Evolutionary conservation across 2,329 filamentous ascomycete species (phyloP).

Genomic region (Nannizziopsis arthrosporioides): DNA sequence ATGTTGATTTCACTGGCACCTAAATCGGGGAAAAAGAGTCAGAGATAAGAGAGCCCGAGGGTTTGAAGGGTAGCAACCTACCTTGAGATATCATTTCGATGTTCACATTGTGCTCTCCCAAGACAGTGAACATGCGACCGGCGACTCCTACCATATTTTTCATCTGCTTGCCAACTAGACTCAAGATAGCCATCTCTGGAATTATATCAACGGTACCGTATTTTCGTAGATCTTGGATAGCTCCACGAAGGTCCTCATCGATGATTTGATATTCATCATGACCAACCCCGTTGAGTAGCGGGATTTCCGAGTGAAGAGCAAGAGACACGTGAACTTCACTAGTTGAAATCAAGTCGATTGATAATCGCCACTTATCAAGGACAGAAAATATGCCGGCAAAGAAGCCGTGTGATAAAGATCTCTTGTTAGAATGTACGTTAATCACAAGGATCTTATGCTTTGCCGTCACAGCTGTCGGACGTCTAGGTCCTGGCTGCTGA

Average conservation of each 20-base stretch:
- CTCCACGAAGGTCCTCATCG: conserved; percentile 51
- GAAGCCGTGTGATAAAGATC: conserved; percentile 90
- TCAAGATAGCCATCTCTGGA: conserved; percentile 87
- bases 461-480: conserved; percentile 85
- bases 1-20: conserved; percentile 99
- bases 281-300: conserved; percentile 40
- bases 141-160: conserved; percentile 95
- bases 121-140: conserved; percentile 85
- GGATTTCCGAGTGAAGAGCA: conserved; percentile 73
- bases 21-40: conserved; percentile 27
- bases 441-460: conserved; percentile 95
- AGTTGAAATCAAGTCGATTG: conserved; percentile 91
- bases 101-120: conserved; percentile 89
- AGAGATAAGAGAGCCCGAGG: neutral
- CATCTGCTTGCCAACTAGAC: conserved; percentile 87
- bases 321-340: conserved; percentile 96
- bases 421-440: conserved; percentile 96
- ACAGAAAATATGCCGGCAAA: conserved; percentile 89
- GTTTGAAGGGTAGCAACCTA: conserved; percentile 33
- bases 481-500: conserved; percentile 51
- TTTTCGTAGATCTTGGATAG: conserved; percentile 59
- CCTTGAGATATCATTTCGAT: conserved; percentile 99
- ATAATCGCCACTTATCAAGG: conserved; percentile 72
- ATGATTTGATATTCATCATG: conserved; percentile 43
- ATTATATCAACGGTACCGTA: conserved; percentile 87